phyloP scores from a whole-genome alignment of 2,329 filamentous ascomycete species.

The Penicillium rolfsii region DNA sequence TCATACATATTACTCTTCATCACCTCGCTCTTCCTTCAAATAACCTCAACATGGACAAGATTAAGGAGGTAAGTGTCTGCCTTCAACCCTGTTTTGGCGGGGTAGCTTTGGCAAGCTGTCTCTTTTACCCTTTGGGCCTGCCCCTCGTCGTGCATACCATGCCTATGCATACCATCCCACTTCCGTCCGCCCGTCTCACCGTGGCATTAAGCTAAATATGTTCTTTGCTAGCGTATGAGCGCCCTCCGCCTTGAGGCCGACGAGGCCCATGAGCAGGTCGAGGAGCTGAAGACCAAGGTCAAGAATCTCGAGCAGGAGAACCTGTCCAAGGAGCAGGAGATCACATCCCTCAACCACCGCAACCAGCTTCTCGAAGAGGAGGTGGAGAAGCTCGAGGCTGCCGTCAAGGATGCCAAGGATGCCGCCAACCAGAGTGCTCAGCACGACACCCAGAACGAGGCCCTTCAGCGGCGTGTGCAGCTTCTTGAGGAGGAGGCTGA shows the following conservation, averaged over 20 bases:
- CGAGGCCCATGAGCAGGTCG: conserved; percentile 75
- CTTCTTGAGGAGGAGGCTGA: conserved; percentile 98
- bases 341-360: conserved; percentile 94
- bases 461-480: conserved; percentile 87
- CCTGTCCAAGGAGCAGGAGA: conserved; percentile 95
- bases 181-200: conserved; percentile 24
- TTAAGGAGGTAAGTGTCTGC: conserved; percentile 74
- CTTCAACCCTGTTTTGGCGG: conserved; percentile 39
- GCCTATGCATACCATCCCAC: conserved; percentile 10
- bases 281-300: conserved; percentile 85
- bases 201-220: conserved; percentile 20
- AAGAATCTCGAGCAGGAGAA: conserved; percentile 94
- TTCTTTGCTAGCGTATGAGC: conserved; percentile 78
- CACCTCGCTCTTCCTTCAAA: conserved; percentile 24
- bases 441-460: conserved; percentile 88
- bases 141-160: conserved; percentile 25
- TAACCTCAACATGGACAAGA: conserved; percentile 73
- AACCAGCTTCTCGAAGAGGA: conserved; percentile 87
- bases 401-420: conserved; percentile 85
- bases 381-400: conserved; percentile 86
- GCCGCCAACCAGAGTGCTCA: conserved; percentile 78
- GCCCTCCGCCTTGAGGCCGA: conserved; percentile 93
- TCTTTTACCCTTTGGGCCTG: conserved; percentile 22
- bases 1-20: conserved; percentile 31
- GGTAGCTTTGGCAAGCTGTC: conserved; percentile 42